Evolutionary conservation across 2,329 filamentous ascomycete species (phyloP), one percentile per base, ranked within the genome.

Genomic region (Fusarium palustre): DNA sequence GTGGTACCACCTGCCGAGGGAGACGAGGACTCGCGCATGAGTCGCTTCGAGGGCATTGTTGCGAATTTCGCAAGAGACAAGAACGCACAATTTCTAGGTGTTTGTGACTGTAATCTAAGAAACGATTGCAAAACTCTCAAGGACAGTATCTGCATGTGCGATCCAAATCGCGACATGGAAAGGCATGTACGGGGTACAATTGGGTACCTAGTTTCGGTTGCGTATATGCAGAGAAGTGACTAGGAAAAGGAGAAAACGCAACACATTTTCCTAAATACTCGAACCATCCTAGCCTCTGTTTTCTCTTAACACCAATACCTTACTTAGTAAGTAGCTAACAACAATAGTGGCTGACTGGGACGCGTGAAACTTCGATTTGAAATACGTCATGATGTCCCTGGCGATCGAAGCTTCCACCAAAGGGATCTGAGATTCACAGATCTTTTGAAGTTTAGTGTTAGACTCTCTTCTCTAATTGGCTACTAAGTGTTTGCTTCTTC

Each of bases 21-120:
- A 10, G 67, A 50, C 7, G 70, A 31, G 6, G 73, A 60, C 58
- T 77, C 78, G 49, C 77, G 77, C 62, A 78, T 79, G 34, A 71
- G 38, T 33, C 62, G 58, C 22, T 64, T 74, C 5, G 70, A 39
- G 34, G 76, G 63, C 78, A 80, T 80, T 31, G 74, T 76, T 47
- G 60, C 31, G 31, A 72, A 71, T 12, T 20, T 42, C 4, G 30
- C 25, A 7, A 42, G 15, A 30, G 33, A 18, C 16, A 25, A 39
- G 13, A 22, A 22, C 5, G 16, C 41, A 36, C 13, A n/a, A 5
- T 25, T 49, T 53, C 7, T 41, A 11, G 28, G 9, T 28, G 20
- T 41, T 33, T 16, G 58, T 22, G n/a, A n/a, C 9, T 20, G 36
- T 5, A 15, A 34, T 46, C 6, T 11, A 8, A 59, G n/a, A 18